These are phyloP conservation scores for Thielaviopsis populi DNA, from an alignment of 2,329 filamentous ascomycete genomes.

Conservation along the genomic window DNA sequence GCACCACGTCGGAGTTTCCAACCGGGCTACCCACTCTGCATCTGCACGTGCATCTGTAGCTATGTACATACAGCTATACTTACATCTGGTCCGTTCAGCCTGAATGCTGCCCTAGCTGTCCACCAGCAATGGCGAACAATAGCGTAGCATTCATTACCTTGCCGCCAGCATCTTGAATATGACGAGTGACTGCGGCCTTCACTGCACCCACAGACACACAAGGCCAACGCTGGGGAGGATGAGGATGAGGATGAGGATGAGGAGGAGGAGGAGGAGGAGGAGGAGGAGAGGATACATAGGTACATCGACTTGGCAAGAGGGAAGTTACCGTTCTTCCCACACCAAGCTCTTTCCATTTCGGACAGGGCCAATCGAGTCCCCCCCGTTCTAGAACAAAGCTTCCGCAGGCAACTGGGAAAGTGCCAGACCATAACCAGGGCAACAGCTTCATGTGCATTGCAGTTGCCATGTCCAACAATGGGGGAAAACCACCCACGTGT, in stretches of 20 bases:
- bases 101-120: neutral
- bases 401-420: neutral
- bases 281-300: neutral
- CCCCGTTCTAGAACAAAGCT: neutral
- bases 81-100: neutral
- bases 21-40: neutral
- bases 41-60: conserved; percentile 3
- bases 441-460: neutral
- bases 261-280: too few relatives aligned
- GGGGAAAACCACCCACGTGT: too few relatives aligned
- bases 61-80: neutral
- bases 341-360: neutral
- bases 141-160: neutral
- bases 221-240: too few relatives aligned
- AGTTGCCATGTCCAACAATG: neutral
- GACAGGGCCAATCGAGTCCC: neutral
- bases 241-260: too few relatives aligned
- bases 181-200: neutral
- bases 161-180: neutral
- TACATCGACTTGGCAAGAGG: neutral
- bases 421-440: neutral
- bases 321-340: neutral
- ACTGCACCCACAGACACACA: neutral
- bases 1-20: neutral
- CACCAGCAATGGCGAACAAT: neutral